Evolutionary conservation across 1,139 yeast genomes (phyloP).

Genomic region (Geotrichum phurueaensis): DNA sequence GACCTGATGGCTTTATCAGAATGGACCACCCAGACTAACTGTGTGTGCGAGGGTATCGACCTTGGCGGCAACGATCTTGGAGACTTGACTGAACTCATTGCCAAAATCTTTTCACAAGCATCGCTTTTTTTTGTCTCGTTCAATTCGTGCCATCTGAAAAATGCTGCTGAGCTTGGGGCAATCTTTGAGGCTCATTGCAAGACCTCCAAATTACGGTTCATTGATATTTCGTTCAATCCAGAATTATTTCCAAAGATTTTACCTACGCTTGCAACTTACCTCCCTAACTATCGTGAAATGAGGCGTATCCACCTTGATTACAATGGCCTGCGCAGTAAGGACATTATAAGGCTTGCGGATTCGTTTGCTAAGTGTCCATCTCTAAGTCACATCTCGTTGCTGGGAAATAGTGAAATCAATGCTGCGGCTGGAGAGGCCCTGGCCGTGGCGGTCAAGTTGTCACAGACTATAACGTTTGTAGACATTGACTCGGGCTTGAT

Average conservation of each 20-base stretch:
- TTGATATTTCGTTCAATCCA: slow-evolving; percentile 74
- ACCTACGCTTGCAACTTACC: slow-evolving; percentile 41
- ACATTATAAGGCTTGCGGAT: slow-evolving; percentile 62
- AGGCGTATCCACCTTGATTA: slow-evolving; percentile 74
- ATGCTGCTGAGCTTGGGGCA: slow-evolving; percentile 50
- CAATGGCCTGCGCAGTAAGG: slow-evolving; percentile 57
- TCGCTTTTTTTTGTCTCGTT: slow-evolving; percentile 56
- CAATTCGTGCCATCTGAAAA: slow-evolving; percentile 56
- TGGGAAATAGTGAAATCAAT: slow-evolving; percentile 56
- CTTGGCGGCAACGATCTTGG: slow-evolving; percentile 49
- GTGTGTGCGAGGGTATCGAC: slow-evolving; percentile 73
- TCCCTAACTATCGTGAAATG: slow-evolving; percentile 59
- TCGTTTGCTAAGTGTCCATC: slow-evolving; percentile 62
- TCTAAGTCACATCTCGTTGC: slow-evolving; percentile 67
- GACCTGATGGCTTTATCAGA: slow-evolving; percentile 53
- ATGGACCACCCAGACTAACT: slow-evolving; percentile 53
- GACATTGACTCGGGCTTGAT: slow-evolving; percentile 67
- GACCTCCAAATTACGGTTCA: slow-evolving; percentile 43
- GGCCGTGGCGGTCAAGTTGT: slow-evolving; percentile 63
- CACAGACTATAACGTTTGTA: slow-evolving; percentile 58
- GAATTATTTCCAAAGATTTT: slow-evolving; percentile 67
- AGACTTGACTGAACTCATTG: neutral
- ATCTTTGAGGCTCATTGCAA: slow-evolving; percentile 48
- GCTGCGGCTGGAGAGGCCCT: slow-evolving; percentile 59
- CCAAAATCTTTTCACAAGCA: slow-evolving; percentile 2